Percentiles rank a stretch among this genome's conserved stretches.
phyloP scores from a whole-genome alignment of 2,329 filamentous ascomycete species.

The Sporothrix sp. region DNA sequence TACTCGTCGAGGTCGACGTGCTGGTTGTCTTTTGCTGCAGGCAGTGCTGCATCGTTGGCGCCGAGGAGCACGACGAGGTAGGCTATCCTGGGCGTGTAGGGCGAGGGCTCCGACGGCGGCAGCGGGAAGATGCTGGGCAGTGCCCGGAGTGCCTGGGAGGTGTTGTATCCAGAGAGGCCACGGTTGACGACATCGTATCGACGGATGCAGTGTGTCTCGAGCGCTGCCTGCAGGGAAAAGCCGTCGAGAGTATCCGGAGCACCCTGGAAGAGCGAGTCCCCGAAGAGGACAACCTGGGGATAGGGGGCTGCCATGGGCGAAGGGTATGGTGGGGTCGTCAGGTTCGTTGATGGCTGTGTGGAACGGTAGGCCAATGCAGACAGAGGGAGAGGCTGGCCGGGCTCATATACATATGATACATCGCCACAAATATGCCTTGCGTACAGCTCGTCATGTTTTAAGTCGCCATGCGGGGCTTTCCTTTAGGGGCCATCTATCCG shows the following conservation, averaged over 20 bases:
- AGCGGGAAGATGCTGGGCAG: conserved; percentile 62
- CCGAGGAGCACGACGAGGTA: conserved; percentile 73
- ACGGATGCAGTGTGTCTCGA: conserved; percentile 63
- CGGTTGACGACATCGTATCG: conserved; percentile 80
- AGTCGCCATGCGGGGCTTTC: too few relatives aligned
- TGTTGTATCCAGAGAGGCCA: conserved; percentile 80
- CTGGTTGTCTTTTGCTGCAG: conserved; percentile 53
- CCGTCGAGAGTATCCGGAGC: conserved; percentile 52
- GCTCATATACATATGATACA: too few relatives aligned
- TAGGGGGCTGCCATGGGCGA: conserved; percentile 35
- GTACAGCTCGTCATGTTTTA: too few relatives aligned
- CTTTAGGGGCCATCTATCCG: too few relatives aligned
- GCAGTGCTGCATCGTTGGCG: conserved; percentile 77
- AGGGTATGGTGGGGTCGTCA: neutral
- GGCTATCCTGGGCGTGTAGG: conserved; percentile 48
- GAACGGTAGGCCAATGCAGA: neutral
- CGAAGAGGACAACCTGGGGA: conserved; percentile 73
- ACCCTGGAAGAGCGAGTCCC: conserved; percentile 77
- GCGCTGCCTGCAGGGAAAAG: conserved; percentile 63
- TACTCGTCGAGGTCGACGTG: conserved; percentile 70
- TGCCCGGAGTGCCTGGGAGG: conserved; percentile 59
- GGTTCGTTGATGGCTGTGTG: neutral
- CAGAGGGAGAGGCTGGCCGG: too few relatives aligned
- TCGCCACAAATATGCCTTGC: too few relatives aligned
- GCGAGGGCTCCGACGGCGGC: conserved; percentile 31